Base-by-base conservation (phyloP, 2,329 filamentous ascomycete genomes). In the Blastomyces silverae region DNA sequence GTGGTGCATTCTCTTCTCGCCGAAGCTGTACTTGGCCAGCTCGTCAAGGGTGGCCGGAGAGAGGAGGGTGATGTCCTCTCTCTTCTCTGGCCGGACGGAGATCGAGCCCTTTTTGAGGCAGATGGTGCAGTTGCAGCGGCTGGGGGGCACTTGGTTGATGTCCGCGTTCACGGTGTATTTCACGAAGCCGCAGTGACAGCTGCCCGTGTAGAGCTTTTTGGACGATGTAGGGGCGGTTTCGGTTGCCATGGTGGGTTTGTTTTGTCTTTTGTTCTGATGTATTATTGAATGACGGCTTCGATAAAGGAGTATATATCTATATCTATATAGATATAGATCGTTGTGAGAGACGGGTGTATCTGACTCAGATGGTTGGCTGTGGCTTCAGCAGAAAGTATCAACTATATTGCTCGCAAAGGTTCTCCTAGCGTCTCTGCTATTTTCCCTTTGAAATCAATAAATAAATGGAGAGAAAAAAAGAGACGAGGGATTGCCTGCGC, bases 161-260 rank as follows among this genome's bases (percentile, higher is more conserved):
- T 72, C 56, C 64, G 68, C 13, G 63, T 70, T 57, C 67, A 64
- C 64, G 34, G 66, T 50, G 62, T 67, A 67, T 37, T 61, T 65
- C 31, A 66, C 48, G 57, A 62, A 62, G 48, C 65, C 65, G 53
- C 66, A 67, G 65, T 67, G 66, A 58, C 66, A 67, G 65, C 66
- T 55, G 58, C 66, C 65, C 3, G 48, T 63, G 64, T 66, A 66
- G 31, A 46, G 22, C 50, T 62, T 63, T 50, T 62, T 48, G 42
- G 59, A 50, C 13, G 25, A 31, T 4, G 50, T 5, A 13, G 50
- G 50, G 22, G 25, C 5, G 3, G 50, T 17, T 53, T 53, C 25
- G 13, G 50, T 31, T 7, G 50, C 6, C 50, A 53, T 53, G 50
- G 50, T 17, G n/a, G n/a, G 42, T 52, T 28, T 52, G 2, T 7